Base-by-base conservation (phyloP, 75 land plant genomes). In the Larix kaempferi region DNA sequence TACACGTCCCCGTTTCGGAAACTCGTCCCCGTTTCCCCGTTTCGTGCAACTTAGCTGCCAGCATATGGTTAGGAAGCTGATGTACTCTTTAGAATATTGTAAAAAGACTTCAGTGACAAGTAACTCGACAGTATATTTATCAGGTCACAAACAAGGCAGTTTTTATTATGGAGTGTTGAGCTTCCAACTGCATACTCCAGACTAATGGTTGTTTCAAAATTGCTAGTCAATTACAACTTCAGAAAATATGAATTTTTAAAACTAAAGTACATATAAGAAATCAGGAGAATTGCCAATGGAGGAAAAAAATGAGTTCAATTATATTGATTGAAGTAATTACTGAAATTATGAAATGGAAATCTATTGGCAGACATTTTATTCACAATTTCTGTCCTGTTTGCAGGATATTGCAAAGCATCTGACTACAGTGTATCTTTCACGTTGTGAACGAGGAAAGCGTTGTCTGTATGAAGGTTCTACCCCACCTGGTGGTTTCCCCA, bases 391-490 rank as follows among this genome's bases (percentile, higher is more conserved):
- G 35, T 35, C 17, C 16, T 54, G 2, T 72, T 57, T 80, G 57
- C 86, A 97, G 99, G 99, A 97, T 63, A 88, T 95, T 78, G 93
- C 94, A 54, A 98, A 95, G 41, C 99, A 94, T 72, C 78, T 97
- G 64, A 92, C 89, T 37, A 88, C 94, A 3, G 88, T 97, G n/a
- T 78, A 92, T 79, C 88, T 97, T 14, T 88, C 90, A 37, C 92
- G 91, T 26, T 97, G 99, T 88, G 93, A 88, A 41, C 89, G 98
- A 27, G 99, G 99, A 14, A 89, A 91, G 77, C 89, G 92, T 15
- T 97, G 99, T 82, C 76, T 97, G 67, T 97, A 92, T 77, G 98
- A 94, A 85, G 99, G 99, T n/a, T 94, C 99, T 78, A 94, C 99
- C 44, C 95, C 95, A 23, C 91, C 94, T 29, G 93, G 87, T 7